phyloP scores from a whole-genome alignment of 2,329 filamentous ascomycete species.

The Penicillium glabrum region DNA sequence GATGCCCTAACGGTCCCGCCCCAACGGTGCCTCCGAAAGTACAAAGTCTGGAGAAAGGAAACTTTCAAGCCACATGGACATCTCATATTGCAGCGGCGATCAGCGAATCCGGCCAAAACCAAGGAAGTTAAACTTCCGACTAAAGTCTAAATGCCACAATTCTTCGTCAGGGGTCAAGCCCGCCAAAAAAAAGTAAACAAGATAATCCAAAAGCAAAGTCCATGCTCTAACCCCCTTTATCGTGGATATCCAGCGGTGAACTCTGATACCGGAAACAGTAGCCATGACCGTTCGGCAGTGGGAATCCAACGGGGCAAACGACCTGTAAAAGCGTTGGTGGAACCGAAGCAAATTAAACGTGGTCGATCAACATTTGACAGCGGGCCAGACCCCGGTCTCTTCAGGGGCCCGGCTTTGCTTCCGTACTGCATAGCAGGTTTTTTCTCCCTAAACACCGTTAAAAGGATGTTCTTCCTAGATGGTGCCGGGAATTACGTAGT shows the following conservation, averaged over 20 bases:
- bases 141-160: not conserved
- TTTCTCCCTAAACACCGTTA: not conserved
- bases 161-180: not conserved
- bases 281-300: not conserved
- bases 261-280: not conserved
- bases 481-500: not conserved
- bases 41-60: not conserved
- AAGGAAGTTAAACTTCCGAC: not conserved
- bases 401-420: not conserved
- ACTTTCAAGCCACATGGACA: not conserved
- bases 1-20: not conserved
- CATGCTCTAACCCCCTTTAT: not conserved
- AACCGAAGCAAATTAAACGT: constrained; percentile 14
- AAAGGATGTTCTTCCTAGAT: not conserved
- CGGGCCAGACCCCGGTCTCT: not conserved
- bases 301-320: not conserved
- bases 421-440: not conserved
- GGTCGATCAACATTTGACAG: constrained; percentile 21
- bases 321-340: constrained; percentile 8
- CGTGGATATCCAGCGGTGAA: not conserved
- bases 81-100: not conserved
- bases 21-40: not conserved
- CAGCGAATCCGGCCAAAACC: not conserved
- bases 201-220: not conserved
- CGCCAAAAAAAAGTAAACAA: not conserved